Base-by-base conservation (phyloP, 441 rosid genomes). In the Pelargonium fulgidum region DNA sequence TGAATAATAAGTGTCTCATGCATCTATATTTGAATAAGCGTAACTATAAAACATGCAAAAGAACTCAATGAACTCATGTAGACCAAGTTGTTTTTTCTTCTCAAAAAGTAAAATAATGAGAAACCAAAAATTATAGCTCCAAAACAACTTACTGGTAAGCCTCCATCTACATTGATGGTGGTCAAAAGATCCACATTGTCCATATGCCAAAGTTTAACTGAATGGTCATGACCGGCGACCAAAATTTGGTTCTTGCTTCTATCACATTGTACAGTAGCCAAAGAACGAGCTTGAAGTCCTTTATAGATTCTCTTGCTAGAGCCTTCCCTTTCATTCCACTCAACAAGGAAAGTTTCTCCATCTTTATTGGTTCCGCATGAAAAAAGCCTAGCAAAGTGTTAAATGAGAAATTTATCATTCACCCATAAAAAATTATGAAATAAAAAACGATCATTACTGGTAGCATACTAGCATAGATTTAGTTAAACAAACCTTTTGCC, bases 321-420 rank as follows among this genome's bases (percentile, higher is more conserved):
- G 71, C 92, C 91, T 84, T 87, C 91, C 73, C 91, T 89, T 82
- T 89, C 93, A 84, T 89, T 87, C 96, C 96, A 89, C 66, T 89
- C 96, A 81, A 89, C 96, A 70, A 89, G 68, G 78, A 68, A 76
- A 24, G 93, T 87, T 47, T 89, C 89, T 61, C 91, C 89, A 73
- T 82, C 96, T 79, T 86, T 87, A 65, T 81, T 89, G 63, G 92
- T 89, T 67, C 93, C 92, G 58, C 92, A 89, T 10, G 93, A 89
- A 80, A 89, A 89, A 70, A 89, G 73, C 79, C 96, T 89, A 11
- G 56, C 8, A 48, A 45, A 45, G 52, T 11, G 52, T 45, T 45
- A 14, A 45, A 45, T 45, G 0, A 2, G 2, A 12, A 45, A 10
- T 10, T 9, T 45, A 10, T 45, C 14, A 45, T 45, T 45, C 33